Evolutionary conservation across 176 grass and related monocot genomes (phyloP).

Genomic region (Oryza meyeriana): DNA sequence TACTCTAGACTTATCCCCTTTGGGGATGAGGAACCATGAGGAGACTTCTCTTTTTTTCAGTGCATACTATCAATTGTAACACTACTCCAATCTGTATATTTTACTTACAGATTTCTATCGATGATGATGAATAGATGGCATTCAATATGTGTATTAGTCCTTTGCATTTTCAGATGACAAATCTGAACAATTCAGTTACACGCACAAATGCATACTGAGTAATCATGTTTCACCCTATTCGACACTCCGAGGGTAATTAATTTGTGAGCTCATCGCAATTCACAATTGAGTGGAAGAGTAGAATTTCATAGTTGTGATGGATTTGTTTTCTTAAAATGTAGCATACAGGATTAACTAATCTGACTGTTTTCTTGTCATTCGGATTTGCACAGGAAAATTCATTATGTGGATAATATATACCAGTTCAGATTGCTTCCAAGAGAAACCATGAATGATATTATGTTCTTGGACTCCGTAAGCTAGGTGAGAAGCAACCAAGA

Average conservation of each 20-base stretch:
- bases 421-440: not conserved
- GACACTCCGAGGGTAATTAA: not conserved
- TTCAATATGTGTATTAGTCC: not conserved
- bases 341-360: not conserved
- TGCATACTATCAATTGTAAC: not conserved
- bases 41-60: not conserved
- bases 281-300: not conserved
- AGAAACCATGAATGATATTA: not conserved
- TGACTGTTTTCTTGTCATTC: not conserved
- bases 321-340: not conserved
- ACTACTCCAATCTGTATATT: slow-evolving; percentile 23
- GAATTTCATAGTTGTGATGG: not conserved
- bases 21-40: not conserved
- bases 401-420: not conserved
- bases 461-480: too few species aligned
- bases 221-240: not conserved
- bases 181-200: not conserved
- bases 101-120: not conserved
- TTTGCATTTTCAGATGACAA: not conserved
- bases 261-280: not conserved
- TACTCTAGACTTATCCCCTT: slow-evolving; percentile 6
- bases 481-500: not conserved
- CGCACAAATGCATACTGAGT: not conserved
- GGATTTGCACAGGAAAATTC: not conserved
- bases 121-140: not conserved